These are phyloP conservation scores for Salix brachista DNA, from an alignment of 345 rosid species.

Conservation along the genomic window DNA sequence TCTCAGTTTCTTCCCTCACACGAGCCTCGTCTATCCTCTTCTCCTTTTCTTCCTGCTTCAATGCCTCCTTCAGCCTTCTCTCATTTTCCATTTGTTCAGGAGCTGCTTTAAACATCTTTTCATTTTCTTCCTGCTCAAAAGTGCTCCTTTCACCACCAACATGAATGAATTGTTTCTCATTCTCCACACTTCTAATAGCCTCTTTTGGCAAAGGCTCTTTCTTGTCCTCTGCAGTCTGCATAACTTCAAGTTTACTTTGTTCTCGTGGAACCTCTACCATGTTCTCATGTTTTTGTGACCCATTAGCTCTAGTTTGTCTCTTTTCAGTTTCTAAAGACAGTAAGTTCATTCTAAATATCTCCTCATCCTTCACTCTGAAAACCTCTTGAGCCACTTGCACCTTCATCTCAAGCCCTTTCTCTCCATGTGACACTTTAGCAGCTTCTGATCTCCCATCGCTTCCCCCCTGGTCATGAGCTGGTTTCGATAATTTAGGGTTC, in stretches of 20 bases:
- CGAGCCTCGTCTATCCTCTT: conserved; percentile 24
- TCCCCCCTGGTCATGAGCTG: conserved; percentile 18
- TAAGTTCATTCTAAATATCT: conserved; percentile 25
- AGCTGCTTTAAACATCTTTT: background rate
- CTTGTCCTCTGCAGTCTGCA: conserved; percentile 31
- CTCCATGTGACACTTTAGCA: conserved; percentile 33
- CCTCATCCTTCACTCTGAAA: conserved; percentile 35
- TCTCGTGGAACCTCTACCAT: conserved; percentile 27
- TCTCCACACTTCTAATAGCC: conserved; percentile 19
- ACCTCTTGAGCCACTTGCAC: conserved; percentile 36
- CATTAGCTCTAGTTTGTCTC: conserved; percentile 32
- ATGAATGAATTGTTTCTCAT: conserved; percentile 11
- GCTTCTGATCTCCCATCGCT: conserved; percentile 25
- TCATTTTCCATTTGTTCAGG: conserved; percentile 12
- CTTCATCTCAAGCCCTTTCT: conserved; percentile 26
- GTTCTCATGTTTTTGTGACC: conserved; percentile 31
- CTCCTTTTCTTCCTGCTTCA: conserved; percentile 38
- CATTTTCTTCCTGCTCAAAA: conserved; percentile 9
- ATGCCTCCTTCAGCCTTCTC: conserved; percentile 21
- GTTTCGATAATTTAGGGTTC: conserved; percentile 25
- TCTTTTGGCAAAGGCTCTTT: conserved; percentile 25
- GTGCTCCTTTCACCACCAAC: background rate
- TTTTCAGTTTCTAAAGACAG: conserved; percentile 34
- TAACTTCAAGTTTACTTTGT: conserved; percentile 25
- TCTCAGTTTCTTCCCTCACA: conserved; percentile 2